Evolutionary conservation across 2,329 filamentous ascomycete species (phyloP).

Genomic region (Atkinsonella texensis): DNA sequence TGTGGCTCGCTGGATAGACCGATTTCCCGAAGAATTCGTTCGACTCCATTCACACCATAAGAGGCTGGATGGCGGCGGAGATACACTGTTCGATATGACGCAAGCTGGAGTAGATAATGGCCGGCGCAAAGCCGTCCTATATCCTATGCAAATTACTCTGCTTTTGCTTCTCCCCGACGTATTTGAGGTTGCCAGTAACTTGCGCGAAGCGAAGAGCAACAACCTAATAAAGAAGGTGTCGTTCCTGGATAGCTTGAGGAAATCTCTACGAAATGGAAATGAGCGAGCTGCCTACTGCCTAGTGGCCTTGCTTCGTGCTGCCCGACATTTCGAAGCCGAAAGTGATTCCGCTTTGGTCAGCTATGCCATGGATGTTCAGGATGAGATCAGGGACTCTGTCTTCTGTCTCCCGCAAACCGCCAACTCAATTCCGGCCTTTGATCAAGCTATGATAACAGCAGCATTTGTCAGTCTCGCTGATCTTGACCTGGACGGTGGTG

Average conservation of each 20-base stretch:
- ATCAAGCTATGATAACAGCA: slow-evolving; percentile 53
- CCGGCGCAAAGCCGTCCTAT: slow-evolving; percentile 42
- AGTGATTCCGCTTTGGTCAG: slow-evolving; percentile 52
- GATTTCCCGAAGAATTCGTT: slow-evolving; percentile 52
- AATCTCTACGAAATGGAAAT: slow-evolving; percentile 50
- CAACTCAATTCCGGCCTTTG: slow-evolving; percentile 39
- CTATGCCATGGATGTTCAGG: slow-evolving; percentile 58
- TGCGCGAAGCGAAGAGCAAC: slow-evolving; percentile 50
- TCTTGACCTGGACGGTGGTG: slow-evolving; percentile 45
- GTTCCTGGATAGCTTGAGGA: slow-evolving; percentile 51
- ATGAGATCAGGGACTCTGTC: slow-evolving; percentile 54
- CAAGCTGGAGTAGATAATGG: slow-evolving; percentile 47
- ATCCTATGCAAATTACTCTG: slow-evolving; percentile 50
- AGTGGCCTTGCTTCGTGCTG: slow-evolving; percentile 48
- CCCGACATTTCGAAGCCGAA: slow-evolving; percentile 50
- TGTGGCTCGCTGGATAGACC: slow-evolving; percentile 54
- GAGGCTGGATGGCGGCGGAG: slow-evolving; percentile 51
- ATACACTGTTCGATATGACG: slow-evolving; percentile 59
- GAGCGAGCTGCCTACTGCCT: slow-evolving; percentile 57
- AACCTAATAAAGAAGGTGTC: slow-evolving; percentile 54
- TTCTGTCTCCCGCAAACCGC: slow-evolving; percentile 41
- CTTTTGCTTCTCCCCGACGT: slow-evolving; percentile 55
- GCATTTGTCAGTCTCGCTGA: slow-evolving; percentile 54
- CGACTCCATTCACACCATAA: slow-evolving; percentile 47
- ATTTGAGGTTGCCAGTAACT: slow-evolving; percentile 56